These are phyloP conservation scores for Globisporangium splendens DNA, from an alignment of 352 stramenopile genomes.

Conservation along the genomic window DNA sequence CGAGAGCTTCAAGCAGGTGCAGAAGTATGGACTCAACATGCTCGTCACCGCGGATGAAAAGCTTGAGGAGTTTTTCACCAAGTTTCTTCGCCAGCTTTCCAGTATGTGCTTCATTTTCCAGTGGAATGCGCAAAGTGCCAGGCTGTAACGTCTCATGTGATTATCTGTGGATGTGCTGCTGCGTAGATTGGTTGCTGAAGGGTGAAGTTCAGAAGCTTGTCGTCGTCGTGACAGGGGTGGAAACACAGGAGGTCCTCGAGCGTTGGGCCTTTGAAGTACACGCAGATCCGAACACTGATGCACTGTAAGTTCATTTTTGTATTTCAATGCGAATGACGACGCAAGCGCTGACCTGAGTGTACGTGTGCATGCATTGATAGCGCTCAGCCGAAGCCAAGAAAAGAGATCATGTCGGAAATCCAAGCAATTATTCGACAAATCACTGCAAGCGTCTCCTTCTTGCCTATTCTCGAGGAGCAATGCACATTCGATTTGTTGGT, in stretches of 20 bases:
- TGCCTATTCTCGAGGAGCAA: conserved; percentile 96
- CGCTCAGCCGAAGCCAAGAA: conserved; percentile 63
- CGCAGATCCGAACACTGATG: conserved; percentile 41
- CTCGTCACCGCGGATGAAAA: conserved; percentile 96
- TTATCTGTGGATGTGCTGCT: background rate
- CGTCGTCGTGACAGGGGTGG: conserved; percentile 96
- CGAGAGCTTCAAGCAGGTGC: conserved; percentile 96
- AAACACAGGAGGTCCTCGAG: conserved; percentile 96
- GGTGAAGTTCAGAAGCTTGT: conserved; percentile 97
- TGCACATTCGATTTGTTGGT: conserved; percentile 99
- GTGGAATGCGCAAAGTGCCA: background rate
- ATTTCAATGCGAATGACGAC: background rate
- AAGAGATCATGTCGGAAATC: conserved; percentile 98
- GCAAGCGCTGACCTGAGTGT: background rate
- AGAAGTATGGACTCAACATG: conserved; percentile 98
- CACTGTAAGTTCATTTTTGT: conserved; percentile 25
- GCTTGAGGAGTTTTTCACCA: conserved; percentile 93
- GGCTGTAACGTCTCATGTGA: background rate
- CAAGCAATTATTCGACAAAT: conserved; percentile 99
- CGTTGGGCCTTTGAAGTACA: conserved; percentile 98
- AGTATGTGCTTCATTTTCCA: conserved; percentile 31
- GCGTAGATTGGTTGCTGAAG: conserved; percentile 91
- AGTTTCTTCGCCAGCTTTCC: conserved; percentile 90
- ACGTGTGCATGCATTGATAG: conserved; percentile 10
- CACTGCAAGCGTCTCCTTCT: conserved; percentile 98